Percentiles rank a stretch among this genome's conserved stretches.
Evolutionary conservation across 805 yeast genomes (phyloP).

Genomic region (Metschnikowia kofuensis): DNA sequence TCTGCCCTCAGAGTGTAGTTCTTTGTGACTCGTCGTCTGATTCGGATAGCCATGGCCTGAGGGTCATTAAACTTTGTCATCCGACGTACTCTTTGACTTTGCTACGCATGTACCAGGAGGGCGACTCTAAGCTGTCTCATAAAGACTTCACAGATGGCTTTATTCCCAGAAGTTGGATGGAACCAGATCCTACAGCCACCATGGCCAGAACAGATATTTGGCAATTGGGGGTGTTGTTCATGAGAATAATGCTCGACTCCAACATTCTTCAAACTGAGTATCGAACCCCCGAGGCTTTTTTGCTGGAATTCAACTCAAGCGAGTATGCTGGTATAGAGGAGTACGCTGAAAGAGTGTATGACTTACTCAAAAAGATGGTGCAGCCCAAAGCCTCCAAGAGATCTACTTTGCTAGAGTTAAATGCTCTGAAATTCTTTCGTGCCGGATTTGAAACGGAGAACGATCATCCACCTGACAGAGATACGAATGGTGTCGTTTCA

Average conservation of each 20-base stretch:
- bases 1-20: constrained; percentile 55
- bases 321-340: constrained; percentile 58
- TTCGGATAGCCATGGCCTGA: constrained; percentile 26
- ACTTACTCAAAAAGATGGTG: constrained; percentile 65
- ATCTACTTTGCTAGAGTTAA: constrained; percentile 77
- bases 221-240: constrained; percentile 80
- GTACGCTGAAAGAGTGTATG: constrained; percentile 63
- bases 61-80: constrained; percentile 56
- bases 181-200: constrained; percentile 64
- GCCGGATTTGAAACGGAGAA: constrained; percentile 42
- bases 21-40: constrained; percentile 34
- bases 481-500: not conserved
- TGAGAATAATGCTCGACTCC: constrained; percentile 40
- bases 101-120: constrained; percentile 24
- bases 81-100: constrained; percentile 47
- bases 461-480: not conserved
- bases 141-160: constrained; percentile 10
- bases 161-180: constrained; percentile 55
- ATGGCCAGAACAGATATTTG: constrained; percentile 86
- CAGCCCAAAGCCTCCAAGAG: constrained; percentile 65
- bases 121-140: not conserved
- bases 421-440: constrained; percentile 80
- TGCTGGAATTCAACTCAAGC: constrained; percentile 20
- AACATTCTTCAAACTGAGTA: constrained; percentile 63
- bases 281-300: constrained; percentile 43